Base-by-base conservation (phyloP, 768 basidiomycete genomes). In the Amanita pseudoporphyria region DNA sequence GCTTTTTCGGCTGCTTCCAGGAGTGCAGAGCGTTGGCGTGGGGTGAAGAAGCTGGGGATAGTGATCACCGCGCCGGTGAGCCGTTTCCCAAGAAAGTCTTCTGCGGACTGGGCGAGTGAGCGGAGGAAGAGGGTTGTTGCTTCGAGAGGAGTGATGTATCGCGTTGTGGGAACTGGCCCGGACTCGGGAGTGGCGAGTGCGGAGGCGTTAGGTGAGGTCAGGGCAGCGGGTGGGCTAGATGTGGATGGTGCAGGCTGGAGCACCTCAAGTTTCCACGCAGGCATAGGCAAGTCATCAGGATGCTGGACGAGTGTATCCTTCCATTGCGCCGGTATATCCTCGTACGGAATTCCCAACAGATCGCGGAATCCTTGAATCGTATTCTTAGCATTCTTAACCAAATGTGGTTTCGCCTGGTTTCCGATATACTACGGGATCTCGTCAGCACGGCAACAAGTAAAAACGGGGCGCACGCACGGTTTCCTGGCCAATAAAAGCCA, bases 321-420 rank as follows among this genome's bases (percentile, higher is more conserved):
- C 40, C 47, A 13, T 26, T 33, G 33, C 12, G 40, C 21, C n/a
- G 21, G 31, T 42, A 47, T 19, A 12, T 28, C 4, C 24, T 67
- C 79, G 22, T 52, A 94, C 86, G 82, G 92, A 74, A 92, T 89
- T 48, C 95, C 95, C 22, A 99, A 71, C 6, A 97, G 71, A 63
- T 96, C 92, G 21, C 94, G 77, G 74, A 98, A 98, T 1, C 87
- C 89, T n/a, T 80, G 81, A 58, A 98, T 93, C 14, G 94, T 95
- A 64, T 99, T 98, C 59, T 83, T 74, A 0, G 86, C 71, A 65
- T 99, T 98, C 69, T 96, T 96, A 12, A 98, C 89, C 33, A 97
- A 82, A 62, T 98, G 96, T 3, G 81, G 84, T 60, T 84, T 90
- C 35, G 94, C 95, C 61, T 91, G 87, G 66, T 89, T 94, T 53